A percentile compares a stretch with the other conserved stretches of the same genome.
These are phyloP conservation scores for Solanum piurae DNA, from an alignment of 257 asterid species.

Conservation along the genomic window DNA sequence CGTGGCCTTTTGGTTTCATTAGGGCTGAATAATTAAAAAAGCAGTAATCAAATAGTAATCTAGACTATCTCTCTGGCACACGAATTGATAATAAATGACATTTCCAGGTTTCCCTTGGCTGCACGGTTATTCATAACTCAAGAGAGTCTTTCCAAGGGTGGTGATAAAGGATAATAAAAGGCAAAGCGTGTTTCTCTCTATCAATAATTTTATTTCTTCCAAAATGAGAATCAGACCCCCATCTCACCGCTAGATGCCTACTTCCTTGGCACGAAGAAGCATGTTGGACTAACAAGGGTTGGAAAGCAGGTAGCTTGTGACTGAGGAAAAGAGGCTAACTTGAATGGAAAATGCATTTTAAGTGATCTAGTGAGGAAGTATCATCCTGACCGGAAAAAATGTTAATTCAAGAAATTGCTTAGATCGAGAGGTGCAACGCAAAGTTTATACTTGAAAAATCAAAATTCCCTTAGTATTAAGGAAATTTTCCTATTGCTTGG, in stretches of 20 bases:
- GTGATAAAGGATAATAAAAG: background rate
- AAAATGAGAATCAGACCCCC: background rate
- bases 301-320: background rate
- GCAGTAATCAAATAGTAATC: conserved; percentile 3
- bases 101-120: background rate
- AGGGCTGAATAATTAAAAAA: conserved; percentile 39
- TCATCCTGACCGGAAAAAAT: background rate
- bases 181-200: background rate
- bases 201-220: background rate
- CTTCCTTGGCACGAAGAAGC: background rate
- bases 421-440: background rate
- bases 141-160: background rate
- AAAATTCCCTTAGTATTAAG: background rate
- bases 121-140: background rate
- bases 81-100: background rate
- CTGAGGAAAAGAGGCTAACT: background rate
- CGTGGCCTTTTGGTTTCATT: conserved; percentile 74
- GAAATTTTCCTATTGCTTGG: background rate
- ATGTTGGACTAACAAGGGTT: background rate
- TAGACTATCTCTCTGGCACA: background rate
- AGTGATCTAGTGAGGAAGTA: background rate
- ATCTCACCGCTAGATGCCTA: background rate
- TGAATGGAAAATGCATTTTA: background rate
- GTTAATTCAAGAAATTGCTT: background rate
- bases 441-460: background rate